Conservation (phyloP, 2,329 filamentous ascomycete species). For the Neurospora sp. region DNA sequence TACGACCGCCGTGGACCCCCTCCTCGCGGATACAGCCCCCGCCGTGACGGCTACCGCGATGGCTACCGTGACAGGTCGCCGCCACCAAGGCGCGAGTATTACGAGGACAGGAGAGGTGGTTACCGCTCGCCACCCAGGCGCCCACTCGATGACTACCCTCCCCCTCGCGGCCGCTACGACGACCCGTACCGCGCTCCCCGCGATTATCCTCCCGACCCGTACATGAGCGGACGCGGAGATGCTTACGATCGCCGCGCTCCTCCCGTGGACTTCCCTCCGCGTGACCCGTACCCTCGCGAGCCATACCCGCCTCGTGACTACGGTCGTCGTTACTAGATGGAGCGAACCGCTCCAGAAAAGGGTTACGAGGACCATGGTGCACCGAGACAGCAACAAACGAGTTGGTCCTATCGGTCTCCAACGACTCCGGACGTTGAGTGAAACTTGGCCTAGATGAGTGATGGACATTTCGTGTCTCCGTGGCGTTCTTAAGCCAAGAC, state of each 20-base stretch:
- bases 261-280: conserved; percentile 37
- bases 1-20: conserved; percentile 73
- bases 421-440: background rate
- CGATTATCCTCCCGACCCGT: conserved; percentile 57
- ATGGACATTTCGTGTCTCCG: background rate
- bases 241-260: conserved; percentile 47
- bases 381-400: background rate
- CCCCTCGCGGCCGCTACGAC: conserved; percentile 59
- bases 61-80: conserved; percentile 84
- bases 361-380: background rate
- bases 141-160: conserved; percentile 67
- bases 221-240: conserved; percentile 41
- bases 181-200: conserved; percentile 59
- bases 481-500: background rate
- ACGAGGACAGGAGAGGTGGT: conserved; percentile 64
- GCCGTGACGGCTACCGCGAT: conserved; percentile 53
- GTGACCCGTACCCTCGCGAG: conserved; percentile 26
- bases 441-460: background rate
- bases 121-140: conserved; percentile 75
- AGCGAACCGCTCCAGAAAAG: background rate
- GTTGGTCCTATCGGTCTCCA: background rate
- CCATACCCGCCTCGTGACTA: conserved; percentile 19
- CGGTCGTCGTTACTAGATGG: conserved; percentile 20
- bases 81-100: conserved; percentile 63
- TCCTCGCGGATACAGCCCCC: conserved; percentile 74